phyloP scores from a whole-genome alignment of 805 yeast genomes.

The Metschnikowia anglica region DNA sequence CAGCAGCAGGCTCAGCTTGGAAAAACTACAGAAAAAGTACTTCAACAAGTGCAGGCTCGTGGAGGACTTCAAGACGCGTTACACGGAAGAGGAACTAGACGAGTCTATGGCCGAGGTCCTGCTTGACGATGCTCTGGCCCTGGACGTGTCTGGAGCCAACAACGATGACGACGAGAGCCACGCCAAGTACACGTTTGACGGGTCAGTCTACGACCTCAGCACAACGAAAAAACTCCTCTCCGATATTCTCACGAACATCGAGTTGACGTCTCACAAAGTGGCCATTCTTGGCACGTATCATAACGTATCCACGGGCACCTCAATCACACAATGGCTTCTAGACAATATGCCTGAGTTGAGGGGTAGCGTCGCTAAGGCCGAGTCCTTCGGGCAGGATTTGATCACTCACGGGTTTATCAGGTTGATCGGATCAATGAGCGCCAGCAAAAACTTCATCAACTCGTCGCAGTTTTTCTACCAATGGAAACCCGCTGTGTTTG shows the following conservation, averaged over 20 bases:
- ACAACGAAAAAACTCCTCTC: conserved; percentile 35
- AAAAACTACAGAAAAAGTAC: conserved; percentile 62
- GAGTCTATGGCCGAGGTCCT: conserved; percentile 18
- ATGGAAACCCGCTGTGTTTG: conserved; percentile 73
- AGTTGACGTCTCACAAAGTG: conserved; percentile 54
- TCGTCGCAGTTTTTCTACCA: conserved; percentile 74
- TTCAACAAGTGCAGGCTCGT: conserved; percentile 74
- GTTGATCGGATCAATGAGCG: conserved; percentile 58
- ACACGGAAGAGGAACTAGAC: conserved; percentile 43
- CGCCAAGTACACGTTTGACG: conserved; percentile 35
- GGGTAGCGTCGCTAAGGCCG: conserved; percentile 57
- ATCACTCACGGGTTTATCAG: conserved; percentile 59
- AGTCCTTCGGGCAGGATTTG: conserved; percentile 71
- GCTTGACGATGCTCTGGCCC: neutral
- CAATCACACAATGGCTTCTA: conserved; percentile 59
- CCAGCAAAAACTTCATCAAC: conserved; percentile 60
- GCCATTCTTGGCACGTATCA: conserved; percentile 69
- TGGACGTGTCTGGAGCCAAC: conserved; percentile 16
- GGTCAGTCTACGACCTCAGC: conserved; percentile 27
- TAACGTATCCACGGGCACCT: conserved; percentile 59
- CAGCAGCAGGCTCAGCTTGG: conserved; percentile 46
- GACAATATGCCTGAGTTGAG: conserved; percentile 43
- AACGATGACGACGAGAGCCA: conserved; percentile 23
- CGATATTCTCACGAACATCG: conserved; percentile 43
- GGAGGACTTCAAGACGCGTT: conserved; percentile 59